Evolutionary conservation across 1,284 basidiomycete genomes (phyloP).

Genomic region (Cystobasidium sp.): DNA sequence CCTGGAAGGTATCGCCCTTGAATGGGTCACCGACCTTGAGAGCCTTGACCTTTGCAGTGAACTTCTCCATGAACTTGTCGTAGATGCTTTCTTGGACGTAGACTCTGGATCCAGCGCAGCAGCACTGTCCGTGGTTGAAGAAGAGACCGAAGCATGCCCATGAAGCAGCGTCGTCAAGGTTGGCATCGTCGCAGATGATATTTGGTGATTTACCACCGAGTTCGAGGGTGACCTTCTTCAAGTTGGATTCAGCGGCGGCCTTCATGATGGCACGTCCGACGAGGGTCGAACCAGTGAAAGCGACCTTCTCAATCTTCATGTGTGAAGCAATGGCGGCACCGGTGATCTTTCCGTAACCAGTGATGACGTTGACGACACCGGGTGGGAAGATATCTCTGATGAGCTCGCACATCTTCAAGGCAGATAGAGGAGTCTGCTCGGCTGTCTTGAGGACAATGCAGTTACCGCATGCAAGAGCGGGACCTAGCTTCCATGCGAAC

Average conservation of each 20-base stretch:
- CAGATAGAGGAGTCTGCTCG: slow-evolving; percentile 85
- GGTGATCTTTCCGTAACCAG: slow-evolving; percentile 76
- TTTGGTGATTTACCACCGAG: slow-evolving; percentile 60
- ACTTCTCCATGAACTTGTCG: slow-evolving; percentile 68
- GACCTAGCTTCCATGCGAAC: slow-evolving; percentile 82
- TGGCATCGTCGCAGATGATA: slow-evolving; percentile 61
- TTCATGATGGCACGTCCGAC: slow-evolving; percentile 85
- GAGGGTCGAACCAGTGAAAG: slow-evolving; percentile 69
- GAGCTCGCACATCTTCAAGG: slow-evolving; percentile 56
- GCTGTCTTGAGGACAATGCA: slow-evolving; percentile 77
- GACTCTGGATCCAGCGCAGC: slow-evolving; percentile 82
- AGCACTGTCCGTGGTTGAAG: slow-evolving; percentile 81
- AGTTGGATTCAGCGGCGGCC: slow-evolving; percentile 77
- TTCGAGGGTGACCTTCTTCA: slow-evolving; percentile 92
- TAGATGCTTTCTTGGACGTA: slow-evolving; percentile 71
- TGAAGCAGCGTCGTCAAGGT: slow-evolving; percentile 74
- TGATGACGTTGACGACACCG: slow-evolving; percentile 81
- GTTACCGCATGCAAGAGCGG: slow-evolving; percentile 84
- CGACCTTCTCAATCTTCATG: slow-evolving; percentile 63
- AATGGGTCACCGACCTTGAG: slow-evolving; percentile 81
- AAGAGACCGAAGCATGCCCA: slow-evolving; percentile 70
- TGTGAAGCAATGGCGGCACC: slow-evolving; percentile 81
- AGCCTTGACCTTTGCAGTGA: slow-evolving; percentile 65
- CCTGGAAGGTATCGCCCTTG: slow-evolving; percentile 70
- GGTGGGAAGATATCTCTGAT: slow-evolving; percentile 80